phyloP scores from a whole-genome alignment of 1,284 basidiomycete genomes.

The Phaffia rhodozyma region DNA sequence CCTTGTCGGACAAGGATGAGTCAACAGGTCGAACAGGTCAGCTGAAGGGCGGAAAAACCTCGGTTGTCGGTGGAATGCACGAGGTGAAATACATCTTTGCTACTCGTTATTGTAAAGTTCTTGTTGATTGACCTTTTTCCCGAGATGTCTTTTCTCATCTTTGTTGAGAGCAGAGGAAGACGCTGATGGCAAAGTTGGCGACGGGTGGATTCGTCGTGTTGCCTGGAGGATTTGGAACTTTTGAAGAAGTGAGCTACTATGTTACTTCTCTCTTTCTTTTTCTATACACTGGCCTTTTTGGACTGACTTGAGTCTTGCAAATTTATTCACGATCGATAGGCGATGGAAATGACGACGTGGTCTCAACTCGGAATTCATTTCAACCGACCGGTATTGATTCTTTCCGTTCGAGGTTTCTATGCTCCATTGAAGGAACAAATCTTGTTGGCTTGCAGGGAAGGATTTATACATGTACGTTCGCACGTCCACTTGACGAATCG shows the following conservation, averaged over 20 bases:
- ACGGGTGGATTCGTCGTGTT: slow-evolving; percentile 66
- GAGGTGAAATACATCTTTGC: slow-evolving; percentile 36
- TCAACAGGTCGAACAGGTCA: slow-evolving; percentile 29
- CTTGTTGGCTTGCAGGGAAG: slow-evolving; percentile 51
- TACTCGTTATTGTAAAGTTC: neutral
- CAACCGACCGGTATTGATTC: slow-evolving; percentile 69
- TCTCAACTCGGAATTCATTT: slow-evolving; percentile 76
- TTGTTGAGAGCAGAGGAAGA: slow-evolving; percentile 46
- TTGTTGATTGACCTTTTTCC: neutral
- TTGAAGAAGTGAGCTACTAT: slow-evolving; percentile 56
- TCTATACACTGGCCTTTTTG: neutral
- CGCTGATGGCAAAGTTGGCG: slow-evolving; percentile 67
- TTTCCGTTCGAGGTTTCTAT: slow-evolving; percentile 56
- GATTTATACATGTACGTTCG: slow-evolving; percentile 52
- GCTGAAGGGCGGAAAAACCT: slow-evolving; percentile 32
- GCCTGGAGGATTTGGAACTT: slow-evolving; percentile 84
- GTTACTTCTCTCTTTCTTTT: neutral
- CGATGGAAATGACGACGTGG: slow-evolving; percentile 85
- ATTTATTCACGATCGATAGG: slow-evolving; percentile 35
- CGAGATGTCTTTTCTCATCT: neutral
- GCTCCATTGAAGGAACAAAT: slow-evolving; percentile 64
- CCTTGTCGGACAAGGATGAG: slow-evolving; percentile 38
- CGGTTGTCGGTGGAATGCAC: slow-evolving; percentile 79
- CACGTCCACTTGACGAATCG: neutral
- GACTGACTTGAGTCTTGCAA: neutral